Base-by-base conservation (phyloP, 2,329 filamentous ascomycete genomes). In the Didymella exigua region DNA sequence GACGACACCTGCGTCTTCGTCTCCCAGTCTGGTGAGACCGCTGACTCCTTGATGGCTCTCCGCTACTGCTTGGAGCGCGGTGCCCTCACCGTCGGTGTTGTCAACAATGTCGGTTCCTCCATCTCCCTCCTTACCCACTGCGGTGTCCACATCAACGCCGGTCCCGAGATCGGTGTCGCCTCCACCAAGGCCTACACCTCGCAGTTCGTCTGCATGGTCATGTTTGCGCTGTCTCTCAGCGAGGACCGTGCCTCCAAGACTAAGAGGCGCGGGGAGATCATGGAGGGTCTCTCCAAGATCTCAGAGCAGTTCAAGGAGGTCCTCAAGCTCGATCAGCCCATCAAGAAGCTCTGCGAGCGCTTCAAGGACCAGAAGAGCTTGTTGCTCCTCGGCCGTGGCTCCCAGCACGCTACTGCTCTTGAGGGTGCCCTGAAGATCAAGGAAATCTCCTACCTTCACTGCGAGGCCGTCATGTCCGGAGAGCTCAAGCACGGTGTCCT, bases 151-250 rank as follows among this genome's bases (percentile, higher is more conserved):
- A 93, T 99, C 83, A 99, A 99, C 79, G 95, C 95, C 66, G 95
- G 95, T 53, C 95, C 95, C 49, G 95, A 99, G 78, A 98, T 99
- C 62, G 95, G 95, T 87, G 95, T 99, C 63, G 95, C 95, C 57
- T 98, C 93, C 41, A 99, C 95, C 78, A 99, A 99, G 84, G 95
- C 95, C 33, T 99, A 99, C 82, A 99, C 95, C 13, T 98, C 95
- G 41, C 95, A 99, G 77, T 99, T 98, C 78, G 91, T 99, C 73
- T 96, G 95, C 76, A 97, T 99, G 92, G 90, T 98, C 80, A 99
- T 99, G 95, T 98, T 99, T 72, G 95, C 95, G 6, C 83, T 99
- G 61, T 97, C 93, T 26, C 86, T 99, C 54, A 95, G 91, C 72
- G 95, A 99, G 81, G 95, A 99, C 78, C 91, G 95, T 68, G 91